Evolutionary conservation across 2,329 filamentous ascomycete genomes (phyloP).

Genomic region (Paramyrothecium sp.): DNA sequence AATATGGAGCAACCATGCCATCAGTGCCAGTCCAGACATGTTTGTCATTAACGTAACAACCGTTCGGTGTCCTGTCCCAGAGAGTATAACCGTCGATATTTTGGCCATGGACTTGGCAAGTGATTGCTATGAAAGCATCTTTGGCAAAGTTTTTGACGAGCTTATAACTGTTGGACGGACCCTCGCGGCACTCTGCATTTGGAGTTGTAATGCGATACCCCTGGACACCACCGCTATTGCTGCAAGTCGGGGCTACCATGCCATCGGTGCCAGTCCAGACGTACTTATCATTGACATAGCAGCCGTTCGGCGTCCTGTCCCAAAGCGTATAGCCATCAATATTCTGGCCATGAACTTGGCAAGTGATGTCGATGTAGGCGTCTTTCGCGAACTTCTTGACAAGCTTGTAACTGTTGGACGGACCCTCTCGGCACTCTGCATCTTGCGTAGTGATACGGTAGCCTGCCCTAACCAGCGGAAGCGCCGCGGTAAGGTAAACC

Average conservation of each 20-base stretch:
- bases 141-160: constrained; percentile 10
- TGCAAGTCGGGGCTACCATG: constrained; percentile 6
- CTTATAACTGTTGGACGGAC: constrained; percentile 6
- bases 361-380: constrained; percentile 9
- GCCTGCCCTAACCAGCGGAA: too few relatives aligned
- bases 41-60: constrained; percentile 13
- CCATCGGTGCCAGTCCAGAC: constrained; percentile 12
- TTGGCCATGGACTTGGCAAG: constrained; percentile 11
- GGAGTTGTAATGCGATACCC: constrained; percentile 7
- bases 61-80: constrained; percentile 12
- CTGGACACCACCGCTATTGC: not conserved
- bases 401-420: constrained; percentile 6
- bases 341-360: constrained; percentile 10
- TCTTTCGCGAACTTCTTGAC: constrained; percentile 10
- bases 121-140: constrained; percentile 8
- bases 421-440: constrained; percentile 12
- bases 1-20: constrained; percentile 6
- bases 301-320: constrained; percentile 11
- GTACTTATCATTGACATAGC: constrained; percentile 13
- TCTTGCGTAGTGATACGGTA: constrained; percentile 8
- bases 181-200: constrained; percentile 11
- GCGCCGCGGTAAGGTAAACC: too few relatives aligned
- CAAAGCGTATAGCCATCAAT: constrained; percentile 10
- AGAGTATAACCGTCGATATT: constrained; percentile 8
- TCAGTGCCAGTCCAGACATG: constrained; percentile 13